Conservation (phyloP, 2,329 filamentous ascomycete species). For the Simplicillium aogashimaense region DNA sequence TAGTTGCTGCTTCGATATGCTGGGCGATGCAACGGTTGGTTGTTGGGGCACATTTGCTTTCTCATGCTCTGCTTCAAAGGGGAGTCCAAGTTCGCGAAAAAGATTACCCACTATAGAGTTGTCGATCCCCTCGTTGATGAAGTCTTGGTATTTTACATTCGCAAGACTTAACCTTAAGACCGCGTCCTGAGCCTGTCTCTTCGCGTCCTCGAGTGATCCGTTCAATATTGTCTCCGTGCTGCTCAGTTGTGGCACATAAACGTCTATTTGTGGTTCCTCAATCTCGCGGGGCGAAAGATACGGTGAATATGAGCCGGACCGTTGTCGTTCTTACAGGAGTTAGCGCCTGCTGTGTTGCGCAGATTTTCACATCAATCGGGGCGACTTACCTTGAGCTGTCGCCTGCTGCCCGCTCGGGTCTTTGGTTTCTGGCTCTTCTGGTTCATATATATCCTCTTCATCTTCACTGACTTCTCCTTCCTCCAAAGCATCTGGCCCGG, state of each 20-base stretch:
- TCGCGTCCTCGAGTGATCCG: constrained; percentile 25
- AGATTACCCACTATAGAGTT: constrained; percentile 49
- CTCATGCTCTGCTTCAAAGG: constrained; percentile 16
- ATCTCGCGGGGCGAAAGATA: constrained; percentile 40
- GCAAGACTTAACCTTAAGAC: constrained; percentile 54
- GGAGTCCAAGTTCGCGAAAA: constrained; percentile 59
- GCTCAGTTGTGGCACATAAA: neutral
- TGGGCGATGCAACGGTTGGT: neutral
- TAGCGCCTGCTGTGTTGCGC: too few species aligned
- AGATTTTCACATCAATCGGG: too few species aligned
- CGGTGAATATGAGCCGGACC: constrained; percentile 43
- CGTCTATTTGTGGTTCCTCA: constrained; percentile 10
- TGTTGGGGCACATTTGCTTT: neutral
- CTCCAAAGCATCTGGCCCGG: constrained; percentile 28
- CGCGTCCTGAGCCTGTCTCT: constrained; percentile 54
- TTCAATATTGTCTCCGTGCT: neutral
- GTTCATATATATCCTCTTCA: constrained; percentile 49
- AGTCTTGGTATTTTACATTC: constrained; percentile 64
- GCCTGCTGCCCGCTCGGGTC: neutral
- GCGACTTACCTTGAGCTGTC: too few species aligned
- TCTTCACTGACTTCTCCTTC: constrained; percentile 72
- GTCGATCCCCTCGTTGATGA: constrained; percentile 65
- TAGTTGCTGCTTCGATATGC: neutral
- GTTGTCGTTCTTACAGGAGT: constrained; percentile 21
- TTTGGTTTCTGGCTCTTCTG: constrained; percentile 11